phyloP scores from a whole-genome alignment of 805 yeast genomes.

The Starmerella floris region DNA sequence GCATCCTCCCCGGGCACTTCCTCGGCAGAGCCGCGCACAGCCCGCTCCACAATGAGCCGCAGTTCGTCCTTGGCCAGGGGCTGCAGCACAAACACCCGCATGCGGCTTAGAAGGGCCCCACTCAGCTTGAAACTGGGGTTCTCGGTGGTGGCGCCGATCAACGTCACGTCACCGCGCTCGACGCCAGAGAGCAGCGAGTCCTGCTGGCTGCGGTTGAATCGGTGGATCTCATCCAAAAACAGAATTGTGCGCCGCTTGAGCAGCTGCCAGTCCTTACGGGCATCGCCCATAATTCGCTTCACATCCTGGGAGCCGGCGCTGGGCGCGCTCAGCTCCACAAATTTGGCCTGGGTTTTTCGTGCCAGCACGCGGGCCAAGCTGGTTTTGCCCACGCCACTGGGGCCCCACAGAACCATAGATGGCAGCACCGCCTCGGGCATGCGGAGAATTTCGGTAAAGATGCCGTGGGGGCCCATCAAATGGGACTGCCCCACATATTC shows the following conservation, averaged over 20 bases:
- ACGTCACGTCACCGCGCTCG: conserved; percentile 66
- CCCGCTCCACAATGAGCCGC: conserved; percentile 40
- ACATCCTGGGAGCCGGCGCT: conserved; percentile 54
- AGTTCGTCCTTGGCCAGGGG: conserved; percentile 41
- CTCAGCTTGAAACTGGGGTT: conserved; percentile 77
- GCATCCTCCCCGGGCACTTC: too few relatives aligned
- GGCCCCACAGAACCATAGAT: conserved; percentile 85
- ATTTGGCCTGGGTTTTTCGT: conserved; percentile 36
- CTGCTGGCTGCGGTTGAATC: conserved; percentile 77
- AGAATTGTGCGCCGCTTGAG: conserved; percentile 49
- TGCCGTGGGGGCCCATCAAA: conserved; percentile 50
- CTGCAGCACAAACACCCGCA: conserved; percentile 61
- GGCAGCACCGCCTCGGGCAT: conserved; percentile 32
- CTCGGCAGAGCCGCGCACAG: conserved; percentile 31
- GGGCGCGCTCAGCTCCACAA: conserved; percentile 79
- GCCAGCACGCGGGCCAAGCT: conserved; percentile 69
- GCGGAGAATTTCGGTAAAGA: conserved; percentile 29
- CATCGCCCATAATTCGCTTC: conserved; percentile 44
- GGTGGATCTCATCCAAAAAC: conserved; percentile 85
- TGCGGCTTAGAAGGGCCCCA: conserved; percentile 70
- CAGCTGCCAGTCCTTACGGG: conserved; percentile 34
- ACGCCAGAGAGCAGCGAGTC: conserved; percentile 73
- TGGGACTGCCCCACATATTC: conserved; percentile 81
- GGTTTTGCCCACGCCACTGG: conserved; percentile 89
- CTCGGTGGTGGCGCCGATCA: conserved; percentile 96